Evolutionary conservation across 352 stramenopile genomes (phyloP).

Genomic region (Globisporangium cederbergense): DNA sequence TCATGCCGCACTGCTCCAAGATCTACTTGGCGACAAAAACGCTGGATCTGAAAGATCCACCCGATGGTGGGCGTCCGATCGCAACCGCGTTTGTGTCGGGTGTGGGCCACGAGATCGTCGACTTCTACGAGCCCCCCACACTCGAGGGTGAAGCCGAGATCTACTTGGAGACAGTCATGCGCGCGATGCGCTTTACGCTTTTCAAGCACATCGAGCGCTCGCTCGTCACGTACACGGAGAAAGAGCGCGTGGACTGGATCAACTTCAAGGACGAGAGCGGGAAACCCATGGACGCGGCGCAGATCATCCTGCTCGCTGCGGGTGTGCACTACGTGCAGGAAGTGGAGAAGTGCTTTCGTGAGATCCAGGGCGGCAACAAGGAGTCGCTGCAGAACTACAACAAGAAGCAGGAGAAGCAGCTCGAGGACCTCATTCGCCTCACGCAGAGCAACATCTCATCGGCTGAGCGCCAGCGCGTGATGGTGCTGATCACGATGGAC

Average conservation of each 20-base stretch:
- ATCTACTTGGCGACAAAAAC: constrained; percentile 95
- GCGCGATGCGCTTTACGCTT: constrained; percentile 92
- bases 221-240: constrained; percentile 87
- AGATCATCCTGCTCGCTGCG: constrained; percentile 93
- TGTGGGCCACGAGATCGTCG: constrained; percentile 92
- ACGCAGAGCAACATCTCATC: constrained; percentile 91
- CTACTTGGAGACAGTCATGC: constrained; percentile 95
- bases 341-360: constrained; percentile 83
- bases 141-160: constrained; percentile 97
- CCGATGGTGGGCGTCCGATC: constrained; percentile 58
- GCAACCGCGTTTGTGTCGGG: constrained; percentile 92
- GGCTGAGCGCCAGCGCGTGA: constrained; percentile 91
- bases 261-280: constrained; percentile 90
- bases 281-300: constrained; percentile 91
- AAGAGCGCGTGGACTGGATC: constrained; percentile 94
- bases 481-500: constrained; percentile 96
- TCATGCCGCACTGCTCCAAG: constrained; percentile 95
- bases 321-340: constrained; percentile 93
- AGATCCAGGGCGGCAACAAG: constrained; percentile 76
- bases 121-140: constrained; percentile 90
- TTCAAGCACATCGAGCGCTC: constrained; percentile 94
- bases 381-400: constrained; percentile 90
- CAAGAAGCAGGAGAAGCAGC: constrained; percentile 89
- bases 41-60: constrained; percentile 73
- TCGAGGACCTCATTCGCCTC: constrained; percentile 92